phyloP scores from a whole-genome alignment of 257 asterid species.

The Nicotiana undulata region DNA sequence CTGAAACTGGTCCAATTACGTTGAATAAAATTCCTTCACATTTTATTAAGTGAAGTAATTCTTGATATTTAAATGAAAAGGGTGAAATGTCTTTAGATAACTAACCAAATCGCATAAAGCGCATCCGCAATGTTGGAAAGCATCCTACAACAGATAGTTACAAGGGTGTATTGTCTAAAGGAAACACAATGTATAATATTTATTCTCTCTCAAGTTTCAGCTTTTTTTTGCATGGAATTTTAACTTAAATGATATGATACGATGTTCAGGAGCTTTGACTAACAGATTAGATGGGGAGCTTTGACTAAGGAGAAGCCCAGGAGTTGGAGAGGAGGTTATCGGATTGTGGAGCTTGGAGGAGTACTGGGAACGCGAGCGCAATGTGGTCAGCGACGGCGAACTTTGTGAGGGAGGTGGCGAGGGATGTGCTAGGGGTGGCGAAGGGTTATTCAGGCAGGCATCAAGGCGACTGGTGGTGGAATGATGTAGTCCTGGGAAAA shows the following conservation, averaged over 20 bases:
- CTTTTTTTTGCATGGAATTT: not conserved
- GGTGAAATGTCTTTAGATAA: not conserved
- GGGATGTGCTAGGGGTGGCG: too few relatives aligned
- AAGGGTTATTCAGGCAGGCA: too few relatives aligned
- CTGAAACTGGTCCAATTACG: not conserved
- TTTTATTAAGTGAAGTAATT: not conserved
- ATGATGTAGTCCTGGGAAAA: too few relatives aligned
- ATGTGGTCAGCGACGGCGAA: too few relatives aligned
- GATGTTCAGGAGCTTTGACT: too few relatives aligned
- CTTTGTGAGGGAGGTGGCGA: too few relatives aligned
- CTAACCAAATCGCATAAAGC: not conserved
- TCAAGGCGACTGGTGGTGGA: too few relatives aligned
- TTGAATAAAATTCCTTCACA: not conserved
- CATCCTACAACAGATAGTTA: not conserved
- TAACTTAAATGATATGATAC: not conserved
- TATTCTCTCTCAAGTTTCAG: not conserved
- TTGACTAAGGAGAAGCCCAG: too few relatives aligned
- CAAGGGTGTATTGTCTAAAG: not conserved
- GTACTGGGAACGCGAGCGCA: too few relatives aligned
- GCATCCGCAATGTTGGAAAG: not conserved
- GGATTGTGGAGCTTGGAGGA: too few relatives aligned
- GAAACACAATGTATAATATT: not conserved
- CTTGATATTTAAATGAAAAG: not conserved
- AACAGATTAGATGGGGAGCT: too few relatives aligned
- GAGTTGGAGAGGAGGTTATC: too few relatives aligned